These are phyloP conservation scores for Neurospora tetrasperma DNA, from an alignment of 495 filamentous ascomycete genomes.

Conservation along the genomic window DNA sequence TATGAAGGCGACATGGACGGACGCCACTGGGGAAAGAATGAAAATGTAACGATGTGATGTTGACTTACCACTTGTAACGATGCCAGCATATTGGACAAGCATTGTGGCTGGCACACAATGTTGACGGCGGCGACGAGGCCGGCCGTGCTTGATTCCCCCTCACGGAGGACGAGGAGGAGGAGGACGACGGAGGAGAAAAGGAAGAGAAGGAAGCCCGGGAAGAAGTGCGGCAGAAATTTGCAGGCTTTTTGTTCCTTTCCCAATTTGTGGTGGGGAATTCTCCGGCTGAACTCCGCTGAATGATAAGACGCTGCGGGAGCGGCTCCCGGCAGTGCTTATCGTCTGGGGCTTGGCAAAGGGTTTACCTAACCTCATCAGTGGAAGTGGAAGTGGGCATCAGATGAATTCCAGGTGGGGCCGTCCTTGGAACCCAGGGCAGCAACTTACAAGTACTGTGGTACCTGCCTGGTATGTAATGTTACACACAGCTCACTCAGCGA, in stretches of 20 bases:
- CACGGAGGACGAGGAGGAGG: not conserved
- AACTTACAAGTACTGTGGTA: too few species aligned
- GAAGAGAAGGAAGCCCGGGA: not conserved
- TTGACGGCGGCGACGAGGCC: not conserved
- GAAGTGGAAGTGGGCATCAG: not conserved
- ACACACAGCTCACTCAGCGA: too few species aligned
- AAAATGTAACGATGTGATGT: not conserved
- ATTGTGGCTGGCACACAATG: not conserved
- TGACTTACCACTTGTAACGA: not conserved
- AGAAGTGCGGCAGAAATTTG: not conserved
- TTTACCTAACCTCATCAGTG: not conserved
- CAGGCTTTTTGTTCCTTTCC: not conserved
- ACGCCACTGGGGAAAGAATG: not conserved
- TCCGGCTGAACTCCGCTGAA: not conserved
- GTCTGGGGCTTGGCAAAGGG: not conserved
- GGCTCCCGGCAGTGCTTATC: not conserved
- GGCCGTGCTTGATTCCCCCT: not conserved
- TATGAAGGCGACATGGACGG: constrained; percentile 2
- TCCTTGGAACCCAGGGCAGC: too few species aligned
- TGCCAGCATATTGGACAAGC: not conserved
- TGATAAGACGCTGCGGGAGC: not conserved
- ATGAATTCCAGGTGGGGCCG: not conserved
- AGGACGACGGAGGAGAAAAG: not conserved
- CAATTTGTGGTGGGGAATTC: not conserved
- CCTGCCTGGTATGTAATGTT: too few species aligned